A percentile compares a stretch with the other conserved stretches of the same genome.
phyloP scores from a whole-genome alignment of 192 early-diverging fungal genomes.

The Kickxella alabastrina region DNA sequence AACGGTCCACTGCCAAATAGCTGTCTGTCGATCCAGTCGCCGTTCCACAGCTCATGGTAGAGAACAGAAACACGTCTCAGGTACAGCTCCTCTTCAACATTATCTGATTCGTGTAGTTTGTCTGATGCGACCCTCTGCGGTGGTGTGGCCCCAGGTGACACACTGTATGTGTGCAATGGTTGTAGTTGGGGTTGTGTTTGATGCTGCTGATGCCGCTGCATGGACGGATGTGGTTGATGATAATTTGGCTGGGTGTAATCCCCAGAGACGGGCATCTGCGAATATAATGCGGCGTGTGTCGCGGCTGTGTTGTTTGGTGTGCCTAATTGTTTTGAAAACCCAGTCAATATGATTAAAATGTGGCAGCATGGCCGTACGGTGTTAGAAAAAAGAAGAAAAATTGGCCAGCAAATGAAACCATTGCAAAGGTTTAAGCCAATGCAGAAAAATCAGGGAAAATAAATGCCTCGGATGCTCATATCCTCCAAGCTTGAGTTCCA shows the following conservation, averaged over 20 bases:
- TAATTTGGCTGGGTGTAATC: no score
- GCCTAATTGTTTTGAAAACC: neutral
- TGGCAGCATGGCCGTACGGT: neutral
- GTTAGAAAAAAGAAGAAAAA: neutral
- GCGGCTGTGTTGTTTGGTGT: neutral
- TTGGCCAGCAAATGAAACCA: neutral
- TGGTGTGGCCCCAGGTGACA: neutral
- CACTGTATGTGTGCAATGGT: no score
- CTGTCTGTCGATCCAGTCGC: constrained; percentile 41
- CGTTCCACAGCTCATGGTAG: constrained; percentile 49
- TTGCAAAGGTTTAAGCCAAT: no score
- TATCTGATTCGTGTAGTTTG: neutral
- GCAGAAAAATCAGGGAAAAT: no score
- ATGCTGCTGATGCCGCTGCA: no score
- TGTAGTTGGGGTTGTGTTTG: no score
- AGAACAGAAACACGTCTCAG: constrained; percentile 45
- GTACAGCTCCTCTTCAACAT: constrained; percentile 38
- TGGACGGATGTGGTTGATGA: no score
- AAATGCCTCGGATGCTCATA: no score
- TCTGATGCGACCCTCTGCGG: neutral
- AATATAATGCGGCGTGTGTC: neutral
- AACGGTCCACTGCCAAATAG: constrained; percentile 8
- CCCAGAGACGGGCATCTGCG: no score
- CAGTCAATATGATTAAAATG: neutral
- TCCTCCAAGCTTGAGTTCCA: no score